Evolutionary conservation across 768 basidiomycete genomes (phyloP), one percentile per base, ranked within the genome.

Genomic region (Auriscalpium vulgare): DNA sequence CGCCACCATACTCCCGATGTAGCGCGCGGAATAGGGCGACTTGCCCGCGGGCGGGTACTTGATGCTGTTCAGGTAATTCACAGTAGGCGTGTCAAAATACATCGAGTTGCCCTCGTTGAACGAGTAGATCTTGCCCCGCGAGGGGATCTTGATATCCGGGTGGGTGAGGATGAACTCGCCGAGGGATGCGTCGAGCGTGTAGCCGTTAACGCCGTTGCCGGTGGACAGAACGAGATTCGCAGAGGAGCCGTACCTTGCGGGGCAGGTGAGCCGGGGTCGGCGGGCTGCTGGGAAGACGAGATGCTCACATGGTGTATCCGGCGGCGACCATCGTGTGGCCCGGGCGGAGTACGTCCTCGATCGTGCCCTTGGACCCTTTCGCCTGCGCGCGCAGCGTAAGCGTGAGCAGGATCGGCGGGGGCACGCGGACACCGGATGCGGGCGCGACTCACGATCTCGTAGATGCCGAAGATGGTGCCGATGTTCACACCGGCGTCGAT

Each of bases 121-220:
- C 3, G 95, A 97, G 76, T 99, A 99, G 67, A 99, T 99, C 75
- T 98, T 98, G 62, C 97, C 97, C 50, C 97, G 86, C 10, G 83
- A 62, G 8, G 97, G 97, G 61, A 99, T 91, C 72, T 84, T 82
- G 72, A 99, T 99, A 66, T 97, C 84, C 23, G 95, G 95, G 75
- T 99, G 97, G 35, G 97, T 99, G 56, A 98, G 83, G 68, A 99
- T 97, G 72, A 98, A 99, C 76, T 99, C 97, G 64, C 97, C 97
- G 13, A 99, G 81, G 7, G 93, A 72, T 19, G 90, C 87, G 72
- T 99, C 97, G 40, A 99, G 84, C 10, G 97, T 99, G 77, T 97
- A 99, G 48, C 97, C 97, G 68, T 98, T 94, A 60, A 99, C 97
- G 52, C 97, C 97, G 45, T 85, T 80, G 3, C 97, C 97, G 17